phyloP scores from a whole-genome alignment of 2,329 filamentous ascomycete species.

The Pseudogymnoascus sp. region DNA sequence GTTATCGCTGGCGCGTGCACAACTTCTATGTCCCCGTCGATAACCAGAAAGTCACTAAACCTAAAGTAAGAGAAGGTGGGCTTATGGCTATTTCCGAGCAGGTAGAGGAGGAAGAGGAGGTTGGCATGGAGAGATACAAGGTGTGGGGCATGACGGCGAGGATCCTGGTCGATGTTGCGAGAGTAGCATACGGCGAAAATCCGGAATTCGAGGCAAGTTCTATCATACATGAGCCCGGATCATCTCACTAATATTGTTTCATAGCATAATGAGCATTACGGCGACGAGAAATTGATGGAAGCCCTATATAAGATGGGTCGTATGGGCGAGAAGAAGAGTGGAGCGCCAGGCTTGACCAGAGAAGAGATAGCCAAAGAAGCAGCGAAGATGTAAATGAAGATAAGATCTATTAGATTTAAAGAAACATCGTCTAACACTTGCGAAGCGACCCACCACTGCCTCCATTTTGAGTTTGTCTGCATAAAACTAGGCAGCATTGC shows the following conservation, averaged over 20 bases:
- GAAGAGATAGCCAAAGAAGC: constrained; percentile 4
- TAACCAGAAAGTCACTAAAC: constrained; percentile 59
- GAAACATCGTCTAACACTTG: neutral
- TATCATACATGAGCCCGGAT: neutral
- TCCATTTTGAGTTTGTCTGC: neutral
- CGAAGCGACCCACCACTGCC: neutral
- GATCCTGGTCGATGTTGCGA: constrained; percentile 79
- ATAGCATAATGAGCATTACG: constrained; percentile 25
- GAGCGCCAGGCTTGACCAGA: neutral
- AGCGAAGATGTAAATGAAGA: neutral
- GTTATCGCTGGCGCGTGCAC: constrained; percentile 69
- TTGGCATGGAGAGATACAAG: constrained; percentile 54
- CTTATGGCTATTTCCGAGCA: constrained; percentile 37
- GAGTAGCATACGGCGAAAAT: constrained; percentile 71
- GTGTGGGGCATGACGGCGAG: constrained; percentile 95
- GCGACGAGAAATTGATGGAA: constrained; percentile 56
- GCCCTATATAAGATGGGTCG: constrained; percentile 47
- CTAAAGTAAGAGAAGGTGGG: constrained; percentile 32
- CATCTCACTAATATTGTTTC: neutral
- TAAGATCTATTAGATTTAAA: constrained; percentile 1
- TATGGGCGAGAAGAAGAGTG: constrained; percentile 38
- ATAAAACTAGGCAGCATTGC: neutral
- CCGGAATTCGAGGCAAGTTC: constrained; percentile 64
- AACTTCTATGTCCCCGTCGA: constrained; percentile 83
- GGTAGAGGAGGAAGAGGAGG: constrained; percentile 38